Percentiles rank a stretch among this genome's conserved stretches.
phyloP scores from a whole-genome alignment of 441 rosid species.

The Jatropha multifida region DNA sequence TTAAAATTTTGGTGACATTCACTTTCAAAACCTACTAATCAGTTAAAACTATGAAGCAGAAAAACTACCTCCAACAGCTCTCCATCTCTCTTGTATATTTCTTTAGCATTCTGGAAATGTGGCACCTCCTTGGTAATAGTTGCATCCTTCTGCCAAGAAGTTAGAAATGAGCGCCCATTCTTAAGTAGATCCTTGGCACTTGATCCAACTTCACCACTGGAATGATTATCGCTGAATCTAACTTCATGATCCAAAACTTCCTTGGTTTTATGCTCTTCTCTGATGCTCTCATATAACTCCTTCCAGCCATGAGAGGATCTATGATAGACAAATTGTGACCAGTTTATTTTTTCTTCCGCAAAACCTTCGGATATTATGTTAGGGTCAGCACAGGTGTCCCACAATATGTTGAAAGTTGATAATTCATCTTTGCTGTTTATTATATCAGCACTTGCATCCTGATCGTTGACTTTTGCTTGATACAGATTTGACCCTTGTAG shows the following conservation, averaged over 20 bases:
- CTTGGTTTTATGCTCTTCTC: slow-evolving; percentile 36
- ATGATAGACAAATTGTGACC: slow-evolving; percentile 39
- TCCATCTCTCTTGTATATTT: slow-evolving; percentile 78
- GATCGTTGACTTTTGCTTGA: slow-evolving; percentile 41
- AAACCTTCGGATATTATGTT: slow-evolving; percentile 60
- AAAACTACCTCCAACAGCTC: slow-evolving; percentile 83
- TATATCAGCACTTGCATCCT: slow-evolving; percentile 35
- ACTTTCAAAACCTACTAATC: slow-evolving; percentile 11
- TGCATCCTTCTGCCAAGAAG: slow-evolving; percentile 60
- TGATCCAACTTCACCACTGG: slow-evolving; percentile 39
- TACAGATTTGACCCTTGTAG: slow-evolving; percentile 48
- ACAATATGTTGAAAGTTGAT: slow-evolving; percentile 45
- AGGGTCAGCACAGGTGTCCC: slow-evolving; percentile 75
- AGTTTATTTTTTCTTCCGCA: slow-evolving; percentile 53
- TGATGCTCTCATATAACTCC: slow-evolving; percentile 42
- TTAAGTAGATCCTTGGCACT: slow-evolving; percentile 37
- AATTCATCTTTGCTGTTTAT: slow-evolving; percentile 42
- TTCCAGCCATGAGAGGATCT: slow-evolving; percentile 59
- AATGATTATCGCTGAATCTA: slow-evolving; percentile 33
- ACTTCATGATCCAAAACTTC: slow-evolving; percentile 40
- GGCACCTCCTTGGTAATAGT: slow-evolving; percentile 41
- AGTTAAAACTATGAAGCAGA: slow-evolving; percentile 19
- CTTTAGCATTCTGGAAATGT: slow-evolving; percentile 62
- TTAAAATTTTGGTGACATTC: slow-evolving; percentile 17
- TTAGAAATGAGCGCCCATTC: slow-evolving; percentile 43